Base-by-base conservation (phyloP, 805 yeast genomes). In the Ogataea degrootiae region DNA sequence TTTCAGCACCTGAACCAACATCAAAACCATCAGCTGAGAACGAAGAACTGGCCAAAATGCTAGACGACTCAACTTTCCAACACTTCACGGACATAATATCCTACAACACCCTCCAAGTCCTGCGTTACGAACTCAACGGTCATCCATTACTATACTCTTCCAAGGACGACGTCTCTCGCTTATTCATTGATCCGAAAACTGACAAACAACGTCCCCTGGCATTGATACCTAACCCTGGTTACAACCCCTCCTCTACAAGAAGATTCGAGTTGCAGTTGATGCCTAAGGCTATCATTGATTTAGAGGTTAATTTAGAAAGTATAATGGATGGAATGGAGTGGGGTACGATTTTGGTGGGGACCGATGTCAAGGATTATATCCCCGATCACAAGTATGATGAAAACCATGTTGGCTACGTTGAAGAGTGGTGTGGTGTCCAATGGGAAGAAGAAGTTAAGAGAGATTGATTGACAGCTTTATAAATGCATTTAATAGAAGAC, bases 281-380 rank as follows among this genome's bases (percentile, higher is more conserved):
- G 97, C 99, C 99, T 2, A 88, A 88, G 62, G 80, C 90, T 45
- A 92, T 94, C 45, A 72, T 87, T 43, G 92, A 88, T 58, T 72
- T 94, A 40, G 97, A 92, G 61, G 73, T 72, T 39, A 15, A 69
- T 63, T 43, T 33, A 46, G 59, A 68, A 56, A 60, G 65, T 57
- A 69, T 86, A 2, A 57, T 76, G 39, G 48, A 54, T 34, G 97
- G 98, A 12, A 92, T 92, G 96, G 95, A 92, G 52, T 94, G 99
- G 99, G 98, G 97, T 1, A 87, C 98, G 0, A 86, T 94, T 31
- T 69, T 88, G 23, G 86, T 92, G 1, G 87, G 83, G 38, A 87
- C 97, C 0, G 58, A 87, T 55, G 66, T 68, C 7, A 83, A 80
- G 53, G 95, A 87, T 60, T 79, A 70, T 51, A 66, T 72, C 15